Base-by-base conservation (phyloP, 192 early-diverging fungal genomes). In the Lobosporangium transversale region DNA sequence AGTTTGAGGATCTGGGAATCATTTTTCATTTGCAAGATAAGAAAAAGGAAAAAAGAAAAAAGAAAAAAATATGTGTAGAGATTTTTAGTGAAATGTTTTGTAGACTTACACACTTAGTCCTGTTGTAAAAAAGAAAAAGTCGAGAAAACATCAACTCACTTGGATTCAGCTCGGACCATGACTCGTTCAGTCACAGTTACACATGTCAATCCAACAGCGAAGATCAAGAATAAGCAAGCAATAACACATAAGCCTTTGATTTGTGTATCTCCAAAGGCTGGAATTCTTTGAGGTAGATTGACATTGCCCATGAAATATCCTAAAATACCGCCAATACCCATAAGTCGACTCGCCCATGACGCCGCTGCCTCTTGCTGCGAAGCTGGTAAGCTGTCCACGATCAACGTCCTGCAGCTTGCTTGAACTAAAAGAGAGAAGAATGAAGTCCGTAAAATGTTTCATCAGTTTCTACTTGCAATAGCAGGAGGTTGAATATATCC, bases 281-380 rank as follows among this genome's bases (percentile, higher is more conserved):
- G 91, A 44, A 97, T 84, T 17, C 87, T 32, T 5, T 49, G 54
- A 7, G 84, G 85, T 7, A 98, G 83, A 78, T 99, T 87, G 43
- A 94, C 71, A 53, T 89, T 95, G 5, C 96, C 96, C 86, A 93
- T 89, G 62, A 96, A 90, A 68, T 95, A 99, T 9, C 96, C 97
- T 3, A 86, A 65, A 1, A 94, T 87, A 51, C 92, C 96, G 12
- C 96, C 97, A 9, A 95, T 49, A 3, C 93, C 93, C 50, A 94
- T 87, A 88, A 98, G 94, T 33, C 92, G 86, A 32, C 91, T 89
- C 1, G 94, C 95, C 92, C 93, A 96, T 4, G 93, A 90, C 15
- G 90, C 95, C 48, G 90, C 94, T 10, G 81, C 70, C 8, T 93
- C 91, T 79, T 99, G 97, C 62, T 94, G 92, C 42, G 90, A 81